Conservation (phyloP, 2,329 filamentous ascomycete genomes). For the Aspergillus thermomutatus region DNA sequence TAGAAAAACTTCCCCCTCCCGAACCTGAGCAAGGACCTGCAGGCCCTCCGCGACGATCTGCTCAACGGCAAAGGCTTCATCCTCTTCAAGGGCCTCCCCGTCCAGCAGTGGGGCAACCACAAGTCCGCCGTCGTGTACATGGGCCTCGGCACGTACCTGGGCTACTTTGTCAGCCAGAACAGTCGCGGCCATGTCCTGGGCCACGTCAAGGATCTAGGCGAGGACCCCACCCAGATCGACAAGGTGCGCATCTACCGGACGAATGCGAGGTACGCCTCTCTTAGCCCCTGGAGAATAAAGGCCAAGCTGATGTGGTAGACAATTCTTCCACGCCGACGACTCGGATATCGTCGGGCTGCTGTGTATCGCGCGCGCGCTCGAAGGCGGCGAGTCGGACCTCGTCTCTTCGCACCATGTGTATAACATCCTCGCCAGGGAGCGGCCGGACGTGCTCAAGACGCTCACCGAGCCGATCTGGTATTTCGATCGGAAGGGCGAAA, state of each 20-base stretch:
- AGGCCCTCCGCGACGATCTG: constrained; percentile 60
- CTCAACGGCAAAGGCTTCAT: constrained; percentile 86
- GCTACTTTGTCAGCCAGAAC: constrained; percentile 87
- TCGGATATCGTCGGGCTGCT: constrained; percentile 78
- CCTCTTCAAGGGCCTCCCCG: constrained; percentile 81
- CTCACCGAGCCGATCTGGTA: constrained; percentile 82
- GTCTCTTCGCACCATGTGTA: constrained; percentile 76
- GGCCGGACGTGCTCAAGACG: constrained; percentile 73
- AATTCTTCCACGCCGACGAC: constrained; percentile 85
- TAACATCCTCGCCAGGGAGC: constrained; percentile 71
- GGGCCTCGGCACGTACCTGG: constrained; percentile 79
- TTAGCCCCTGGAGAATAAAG: neutral
- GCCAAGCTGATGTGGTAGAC: constrained; percentile 38
- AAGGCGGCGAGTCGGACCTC: constrained; percentile 82
- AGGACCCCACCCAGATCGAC: constrained; percentile 76
- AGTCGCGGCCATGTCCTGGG: constrained; percentile 79
- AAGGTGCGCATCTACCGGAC: constrained; percentile 88
- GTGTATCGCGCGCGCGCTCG: constrained; percentile 72
- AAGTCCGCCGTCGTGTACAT: constrained; percentile 89
- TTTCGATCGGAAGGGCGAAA: constrained; percentile 87
- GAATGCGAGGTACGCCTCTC: constrained; percentile 57
- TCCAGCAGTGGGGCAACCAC: constrained; percentile 68
- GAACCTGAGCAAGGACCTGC: constrained; percentile 52
- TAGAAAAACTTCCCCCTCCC: constrained; percentile 61
- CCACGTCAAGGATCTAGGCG: constrained; percentile 84